These are phyloP conservation scores for Citropsis articulata DNA, from an alignment of 345 rosid species.

Conservation along the genomic window DNA sequence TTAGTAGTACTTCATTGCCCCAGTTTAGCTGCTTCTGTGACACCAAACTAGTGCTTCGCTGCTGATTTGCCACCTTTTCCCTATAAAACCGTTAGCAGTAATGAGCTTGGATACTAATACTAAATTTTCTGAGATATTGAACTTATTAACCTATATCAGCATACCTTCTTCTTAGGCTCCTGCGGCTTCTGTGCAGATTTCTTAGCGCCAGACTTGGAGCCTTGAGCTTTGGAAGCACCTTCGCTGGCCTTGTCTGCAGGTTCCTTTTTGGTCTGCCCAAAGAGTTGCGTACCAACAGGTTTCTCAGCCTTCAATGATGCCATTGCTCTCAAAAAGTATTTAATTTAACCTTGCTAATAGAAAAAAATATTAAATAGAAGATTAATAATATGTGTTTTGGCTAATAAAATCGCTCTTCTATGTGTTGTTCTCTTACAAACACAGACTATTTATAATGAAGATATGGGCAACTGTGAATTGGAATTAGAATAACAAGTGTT, in stretches of 20 bases:
- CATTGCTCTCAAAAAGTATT: conserved; percentile 13
- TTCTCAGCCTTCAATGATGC: conserved; percentile 41
- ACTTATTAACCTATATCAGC: not conserved
- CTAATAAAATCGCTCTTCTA: not conserved
- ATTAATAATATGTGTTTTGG: not conserved
- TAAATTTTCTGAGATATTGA: not conserved
- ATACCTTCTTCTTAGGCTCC: conserved; percentile 27
- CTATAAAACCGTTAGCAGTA: not conserved
- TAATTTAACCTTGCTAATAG: not conserved
- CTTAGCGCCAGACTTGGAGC: conserved; percentile 19
- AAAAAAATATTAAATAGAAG: not conserved
- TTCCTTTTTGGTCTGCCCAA: conserved; percentile 40
- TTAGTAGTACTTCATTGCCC: not conserved
- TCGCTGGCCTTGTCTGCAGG: conserved; percentile 22
- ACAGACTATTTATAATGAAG: not conserved
- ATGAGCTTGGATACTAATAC: not conserved
- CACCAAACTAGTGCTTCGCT: not conserved
- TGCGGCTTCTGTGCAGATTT: conserved; percentile 24
- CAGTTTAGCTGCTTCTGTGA: not conserved
- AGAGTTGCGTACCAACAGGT: conserved; percentile 38
- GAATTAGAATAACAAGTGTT: conserved; percentile 17
- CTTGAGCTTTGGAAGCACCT: conserved; percentile 19
- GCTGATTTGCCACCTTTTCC: conserved; percentile 24
- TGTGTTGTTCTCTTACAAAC: not conserved
- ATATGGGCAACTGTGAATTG: not conserved